A percentile compares a stretch with the other conserved stretches of the same genome.
Evolutionary conservation across 2,329 filamentous ascomycete species (phyloP).

Genomic region (Corinectria fuckeliana): DNA sequence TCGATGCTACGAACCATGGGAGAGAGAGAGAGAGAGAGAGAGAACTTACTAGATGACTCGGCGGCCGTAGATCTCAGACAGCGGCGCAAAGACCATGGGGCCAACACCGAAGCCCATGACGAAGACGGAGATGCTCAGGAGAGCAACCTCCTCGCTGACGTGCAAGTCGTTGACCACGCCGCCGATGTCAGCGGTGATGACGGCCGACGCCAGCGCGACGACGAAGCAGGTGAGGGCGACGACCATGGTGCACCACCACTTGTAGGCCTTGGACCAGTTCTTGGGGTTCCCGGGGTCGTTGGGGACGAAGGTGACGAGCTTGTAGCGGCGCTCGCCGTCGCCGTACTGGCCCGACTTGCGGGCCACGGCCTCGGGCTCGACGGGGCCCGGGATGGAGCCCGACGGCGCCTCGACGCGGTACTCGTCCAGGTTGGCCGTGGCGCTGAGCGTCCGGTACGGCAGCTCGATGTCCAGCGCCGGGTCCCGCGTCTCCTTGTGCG

Average conservation of each 20-base stretch:
- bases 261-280: slow-evolving; percentile 80
- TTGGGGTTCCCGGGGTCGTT: slow-evolving; percentile 81
- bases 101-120: slow-evolving; percentile 83
- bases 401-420: slow-evolving; percentile 67
- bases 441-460: slow-evolving; percentile 69
- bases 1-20: slow-evolving; percentile 1
- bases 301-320: slow-evolving; percentile 69
- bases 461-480: slow-evolving; percentile 60
- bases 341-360: slow-evolving; percentile 23
- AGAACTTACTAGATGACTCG: slow-evolving; percentile 70
- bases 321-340: slow-evolving; percentile 45
- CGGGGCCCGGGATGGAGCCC: slow-evolving; percentile 65
- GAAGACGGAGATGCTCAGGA: slow-evolving; percentile 77
- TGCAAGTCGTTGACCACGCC: slow-evolving; percentile 69
- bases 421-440: slow-evolving; percentile 68
- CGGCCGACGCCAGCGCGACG: slow-evolving; percentile 72
- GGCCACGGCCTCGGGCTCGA: slow-evolving; percentile 35
- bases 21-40: too few species aligned
- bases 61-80: slow-evolving; percentile 78
- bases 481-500: slow-evolving; percentile 46
- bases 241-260: slow-evolving; percentile 87
- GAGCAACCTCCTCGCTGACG: slow-evolving; percentile 74
- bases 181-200: slow-evolving; percentile 78
- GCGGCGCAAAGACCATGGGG: slow-evolving; percentile 79
- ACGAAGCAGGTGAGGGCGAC: slow-evolving; percentile 80